Evolutionary conservation across 176 grass and related monocot species (phyloP).

Genomic region (Rhipidocladum racemiflorum): DNA sequence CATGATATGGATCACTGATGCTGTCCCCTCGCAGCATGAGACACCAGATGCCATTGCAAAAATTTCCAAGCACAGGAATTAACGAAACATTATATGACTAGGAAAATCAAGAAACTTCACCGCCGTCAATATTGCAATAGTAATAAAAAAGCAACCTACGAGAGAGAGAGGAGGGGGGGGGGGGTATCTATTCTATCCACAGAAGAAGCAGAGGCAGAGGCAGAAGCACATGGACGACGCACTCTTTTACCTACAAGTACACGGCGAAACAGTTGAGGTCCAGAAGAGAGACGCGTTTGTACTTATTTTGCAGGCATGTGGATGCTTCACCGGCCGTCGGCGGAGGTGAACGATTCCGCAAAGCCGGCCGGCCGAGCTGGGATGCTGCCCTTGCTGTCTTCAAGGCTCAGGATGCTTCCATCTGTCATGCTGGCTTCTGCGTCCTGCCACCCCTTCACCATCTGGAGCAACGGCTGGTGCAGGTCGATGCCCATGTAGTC

Average conservation of each 20-base stretch:
- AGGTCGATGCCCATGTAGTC: conserved; percentile 92
- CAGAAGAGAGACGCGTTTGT: conserved; percentile 21
- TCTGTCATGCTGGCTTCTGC: conserved; percentile 58
- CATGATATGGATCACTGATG: conserved; percentile 27
- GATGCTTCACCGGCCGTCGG: conserved; percentile 73
- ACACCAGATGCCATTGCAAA: conserved; percentile 32
- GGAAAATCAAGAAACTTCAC: conserved; percentile 41
- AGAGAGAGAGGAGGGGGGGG: neutral
- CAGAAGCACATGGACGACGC: conserved; percentile 30
- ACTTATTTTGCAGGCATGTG: conserved; percentile 45
- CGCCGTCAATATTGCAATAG: conserved; percentile 45
- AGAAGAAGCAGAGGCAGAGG: too few relatives aligned
- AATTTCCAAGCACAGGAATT: neutral
- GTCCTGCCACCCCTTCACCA: conserved; percentile 94
- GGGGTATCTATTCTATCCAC: conserved; percentile 40
- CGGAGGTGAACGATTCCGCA: conserved; percentile 88
- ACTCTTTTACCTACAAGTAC: conserved; percentile 36
- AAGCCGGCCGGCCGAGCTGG: conserved; percentile 81
- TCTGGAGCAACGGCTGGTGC: conserved; percentile 79
- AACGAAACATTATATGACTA: conserved; percentile 2
- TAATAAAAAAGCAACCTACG: conserved; percentile 8
- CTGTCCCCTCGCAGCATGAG: conserved; percentile 16
- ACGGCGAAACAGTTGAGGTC: conserved; percentile 8
- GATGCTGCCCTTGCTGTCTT: conserved; percentile 97
- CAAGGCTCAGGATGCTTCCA: conserved; percentile 63